phyloP scores from a whole-genome alignment of 495 filamentous ascomycete genomes.

The Talaromyces thailandensis region DNA sequence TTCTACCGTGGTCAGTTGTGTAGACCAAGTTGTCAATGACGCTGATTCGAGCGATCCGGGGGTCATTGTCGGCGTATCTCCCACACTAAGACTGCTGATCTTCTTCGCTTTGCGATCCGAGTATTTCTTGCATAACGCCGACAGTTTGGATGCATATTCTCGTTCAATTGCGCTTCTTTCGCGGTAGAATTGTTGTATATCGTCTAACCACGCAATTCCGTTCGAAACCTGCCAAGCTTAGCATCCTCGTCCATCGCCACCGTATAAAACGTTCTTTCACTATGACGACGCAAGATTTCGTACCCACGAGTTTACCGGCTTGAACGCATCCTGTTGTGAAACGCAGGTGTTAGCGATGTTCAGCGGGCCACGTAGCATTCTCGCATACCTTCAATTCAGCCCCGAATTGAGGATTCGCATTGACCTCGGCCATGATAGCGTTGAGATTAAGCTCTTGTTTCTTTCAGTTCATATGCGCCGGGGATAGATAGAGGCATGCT shows the following conservation, averaged over 20 bases:
- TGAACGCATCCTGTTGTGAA: slow-evolving; percentile 74
- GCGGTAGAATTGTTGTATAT: slow-evolving; percentile 94
- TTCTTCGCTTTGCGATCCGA: slow-evolving; percentile 94
- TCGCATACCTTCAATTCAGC: slow-evolving; percentile 74
- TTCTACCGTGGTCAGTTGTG: slow-evolving; percentile 83
- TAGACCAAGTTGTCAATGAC: slow-evolving; percentile 92
- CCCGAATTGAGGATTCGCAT: slow-evolving; percentile 73
- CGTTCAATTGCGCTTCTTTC: slow-evolving; percentile 92
- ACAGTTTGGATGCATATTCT: slow-evolving; percentile 85
- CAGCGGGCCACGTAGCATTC: neutral
- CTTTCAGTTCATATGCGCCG: slow-evolving; percentile 5
- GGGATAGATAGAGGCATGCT: neutral
- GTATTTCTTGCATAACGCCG: slow-evolving; percentile 83
- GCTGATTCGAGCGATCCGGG: slow-evolving; percentile 94
- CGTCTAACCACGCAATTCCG: slow-evolving; percentile 90
- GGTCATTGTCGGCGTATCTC: slow-evolving; percentile 86
- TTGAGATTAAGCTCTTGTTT: neutral
- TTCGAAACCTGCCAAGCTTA: slow-evolving; percentile 51
- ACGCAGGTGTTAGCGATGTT: slow-evolving; percentile 5
- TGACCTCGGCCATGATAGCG: slow-evolving; percentile 59
- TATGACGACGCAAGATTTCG: slow-evolving; percentile 16
- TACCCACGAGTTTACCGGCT: slow-evolving; percentile 87
- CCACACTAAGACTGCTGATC: slow-evolving; percentile 80
- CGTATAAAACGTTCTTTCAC: neutral
- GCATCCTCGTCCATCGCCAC: slow-evolving; percentile 18